Evolutionary conservation across 2,329 filamentous ascomycete genomes (phyloP), one percentile per base, ranked within the genome.

Genomic region (Alternaria arbusti): DNA sequence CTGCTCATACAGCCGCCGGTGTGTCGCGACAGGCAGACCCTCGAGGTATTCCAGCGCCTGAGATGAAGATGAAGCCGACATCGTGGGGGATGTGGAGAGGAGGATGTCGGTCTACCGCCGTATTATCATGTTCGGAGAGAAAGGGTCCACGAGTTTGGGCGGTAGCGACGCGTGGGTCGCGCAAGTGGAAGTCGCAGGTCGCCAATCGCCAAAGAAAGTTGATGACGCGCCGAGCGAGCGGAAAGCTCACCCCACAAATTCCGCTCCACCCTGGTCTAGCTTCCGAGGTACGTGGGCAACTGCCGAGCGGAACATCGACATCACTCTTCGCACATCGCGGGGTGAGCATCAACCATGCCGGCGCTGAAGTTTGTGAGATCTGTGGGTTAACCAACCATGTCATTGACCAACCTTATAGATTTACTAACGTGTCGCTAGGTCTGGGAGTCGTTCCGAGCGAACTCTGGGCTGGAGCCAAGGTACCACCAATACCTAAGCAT

Each of bases 1-100:
- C 84, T 97, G 94, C 83, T 94, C 91, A 85, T 99, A 99, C 49
- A 99, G 87, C 80, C 93, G 91, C 78, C 89, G 89, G 81, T 98
- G 97, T 36, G 93, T 96, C 45, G 92, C 93, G 68, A 94, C 93
- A 54, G 92, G 92, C 75, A 97, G 90, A 79, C 90, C 89, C 86
- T 98, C 94, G 79, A 98, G 90, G 82, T 97, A 98, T 78, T 97
- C 94, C 78, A 95, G 92, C 59, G 87, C 86, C 69, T 88, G 87
- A 68, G 85, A 84, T 56, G 87, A 86, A 57, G 88, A 84, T 65
- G 81, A 83, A 73, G 83, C 83, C 64, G 71, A 74, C 85, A 87
- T 88, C 64, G 77, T 84, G 79, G 73, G 50, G 50, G 78, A 82
- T 82, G 72, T 67, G 72, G 69, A 65, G 60, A 28, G 54, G 15